Evolutionary conservation across 257 asterid species (phyloP), one percentile per base, ranked within the genome.

Genomic region (Salvia splendens): DNA sequence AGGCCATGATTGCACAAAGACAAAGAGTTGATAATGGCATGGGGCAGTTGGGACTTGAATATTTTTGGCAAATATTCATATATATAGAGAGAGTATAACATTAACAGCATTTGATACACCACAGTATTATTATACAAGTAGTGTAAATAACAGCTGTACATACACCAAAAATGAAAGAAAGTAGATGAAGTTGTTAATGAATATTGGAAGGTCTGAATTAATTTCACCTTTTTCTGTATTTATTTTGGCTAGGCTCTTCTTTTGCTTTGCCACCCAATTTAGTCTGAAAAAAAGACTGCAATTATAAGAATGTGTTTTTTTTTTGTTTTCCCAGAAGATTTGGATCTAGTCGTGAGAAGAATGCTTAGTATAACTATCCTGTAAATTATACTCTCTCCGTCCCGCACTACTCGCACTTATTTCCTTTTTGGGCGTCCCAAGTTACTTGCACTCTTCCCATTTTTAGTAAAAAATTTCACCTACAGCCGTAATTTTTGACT

Each of bases 41-140:
- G 57, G 32, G 57, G 57, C 8, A 7, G 57, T 51, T 51, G 57
- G 33, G 57, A 12, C 33, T 54, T 54, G 15, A 54, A 24, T 54
- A 4, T 48, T 24, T 24, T 24, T 1, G 30, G 30, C 30, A 24
- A 24, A 14, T 48, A 48, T 48, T 4, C n/a, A 10, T 47, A 47
- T 4, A n/a, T 1, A 48, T 14, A 48, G 53, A 48, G 50, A 33
- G 38, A 33, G 5, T 24, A 24, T 24, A 24, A 33, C 5, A 33
- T 3, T 45, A 10, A 15, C 0, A 8, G 15, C 53, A 48, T 12
- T 12, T 48, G 53, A 48, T 48, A 33, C 38, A 33, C 38, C 38
- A 33, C 38, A 33, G 5, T 33, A 33, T 33, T 33, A 33, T 4
- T 33, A 33, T 33, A 33, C 6, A 33, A 3, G 20, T 47, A 5